A percentile compares a stretch with the other conserved stretches of the same genome.
Conservation (phyloP, 208 protist genomes). For the Trypanosoma avium region DNA sequence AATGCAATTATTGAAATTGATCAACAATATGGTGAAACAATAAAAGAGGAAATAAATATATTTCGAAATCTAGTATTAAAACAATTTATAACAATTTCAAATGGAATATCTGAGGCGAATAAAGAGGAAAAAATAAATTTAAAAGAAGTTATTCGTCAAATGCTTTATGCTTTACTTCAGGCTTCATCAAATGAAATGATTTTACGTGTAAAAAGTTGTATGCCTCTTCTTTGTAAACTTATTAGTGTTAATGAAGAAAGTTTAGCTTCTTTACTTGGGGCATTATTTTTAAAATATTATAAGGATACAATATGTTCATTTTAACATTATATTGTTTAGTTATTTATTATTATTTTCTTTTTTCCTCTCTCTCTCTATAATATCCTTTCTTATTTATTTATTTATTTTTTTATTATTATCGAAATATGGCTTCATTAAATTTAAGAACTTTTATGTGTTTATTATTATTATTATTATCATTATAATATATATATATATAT, state of each 20-base stretch:
- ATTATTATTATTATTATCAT: no score
- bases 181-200: neutral
- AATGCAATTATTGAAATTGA: neutral
- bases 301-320: neutral
- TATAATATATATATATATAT: no score
- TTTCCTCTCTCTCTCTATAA: no score
- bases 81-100: neutral
- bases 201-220: neutral
- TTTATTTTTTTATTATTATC: no score
- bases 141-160: neutral
- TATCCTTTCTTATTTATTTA: slow-evolving; percentile 2
- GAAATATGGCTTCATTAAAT: no score
- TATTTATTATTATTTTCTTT: neutral
- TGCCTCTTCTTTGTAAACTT: slow-evolving; percentile 3
- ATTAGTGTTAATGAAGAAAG: neutral
- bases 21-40: neutral
- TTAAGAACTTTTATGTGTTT: no score
- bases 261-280: slow-evolving; percentile 5
- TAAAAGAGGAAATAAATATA: neutral
- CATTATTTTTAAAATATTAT: slow-evolving; percentile 1
- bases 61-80: neutral
- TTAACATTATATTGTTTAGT: neutral
- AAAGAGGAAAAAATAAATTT: neutral
- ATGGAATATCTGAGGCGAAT: neutral
- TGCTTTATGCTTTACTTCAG: neutral